These are phyloP conservation scores for Botrytis hyacinthi DNA, from an alignment of 2,329 filamentous ascomycete genomes.

Conservation along the genomic window DNA sequence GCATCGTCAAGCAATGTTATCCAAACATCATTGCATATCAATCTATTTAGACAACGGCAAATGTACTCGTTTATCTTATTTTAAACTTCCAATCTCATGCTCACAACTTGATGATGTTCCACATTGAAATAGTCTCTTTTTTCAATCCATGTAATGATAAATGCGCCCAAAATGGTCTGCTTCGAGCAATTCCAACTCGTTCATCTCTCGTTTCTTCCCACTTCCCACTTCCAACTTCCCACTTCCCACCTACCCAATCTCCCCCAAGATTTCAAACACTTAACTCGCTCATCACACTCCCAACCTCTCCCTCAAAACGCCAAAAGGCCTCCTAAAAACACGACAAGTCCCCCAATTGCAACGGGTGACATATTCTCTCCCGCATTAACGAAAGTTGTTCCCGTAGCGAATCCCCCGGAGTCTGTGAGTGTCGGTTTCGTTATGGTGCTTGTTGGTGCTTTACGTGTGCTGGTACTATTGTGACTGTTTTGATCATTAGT, in stretches of 20 bases:
- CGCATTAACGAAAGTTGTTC: neutral
- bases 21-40: neutral
- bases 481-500: neutral
- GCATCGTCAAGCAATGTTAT: neutral
- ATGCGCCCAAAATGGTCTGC: neutral
- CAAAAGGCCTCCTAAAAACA: conserved; percentile 14
- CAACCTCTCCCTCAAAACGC: neutral
- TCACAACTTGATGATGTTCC: neutral
- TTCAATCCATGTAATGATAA: neutral
- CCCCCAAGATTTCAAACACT: neutral
- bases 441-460: neutral
- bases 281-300: neutral
- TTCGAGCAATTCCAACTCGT: neutral
- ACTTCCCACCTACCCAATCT: neutral
- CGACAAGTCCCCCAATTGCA: neutral
- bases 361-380: neutral
- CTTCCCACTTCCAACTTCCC: neutral
- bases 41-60: neutral
- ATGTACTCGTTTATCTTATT: neutral
- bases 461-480: conserved; percentile 7
- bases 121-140: neutral
- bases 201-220: neutral
- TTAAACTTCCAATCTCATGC: neutral
- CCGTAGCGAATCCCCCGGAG: neutral
- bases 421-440: neutral